Percentiles rank a stretch among this genome's conserved stretches.
Evolutionary conservation across 768 basidiomycete species (phyloP).

Genomic region (Terana coerulea): DNA sequence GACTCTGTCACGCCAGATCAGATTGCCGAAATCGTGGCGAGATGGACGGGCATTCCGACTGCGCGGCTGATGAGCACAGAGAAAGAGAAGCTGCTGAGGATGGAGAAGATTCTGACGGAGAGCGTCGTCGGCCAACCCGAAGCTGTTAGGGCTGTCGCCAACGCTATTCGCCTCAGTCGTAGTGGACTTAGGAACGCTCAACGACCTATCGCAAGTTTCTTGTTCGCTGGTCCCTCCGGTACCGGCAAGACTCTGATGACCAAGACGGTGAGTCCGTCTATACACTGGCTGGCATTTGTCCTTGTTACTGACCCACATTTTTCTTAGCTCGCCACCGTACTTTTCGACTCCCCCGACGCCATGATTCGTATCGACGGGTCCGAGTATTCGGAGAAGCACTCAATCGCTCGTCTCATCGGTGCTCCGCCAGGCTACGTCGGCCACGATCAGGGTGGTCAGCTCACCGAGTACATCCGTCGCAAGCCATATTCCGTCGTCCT

Average conservation of each 20-base stretch:
- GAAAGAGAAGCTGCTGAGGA: constrained; percentile 79
- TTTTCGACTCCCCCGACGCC: constrained; percentile 89
- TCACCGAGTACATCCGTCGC: constrained; percentile 90
- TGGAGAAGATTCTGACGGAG: constrained; percentile 79
- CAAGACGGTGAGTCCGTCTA: constrained; percentile 64
- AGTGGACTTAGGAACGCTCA: constrained; percentile 90
- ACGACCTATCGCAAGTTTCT: constrained; percentile 87
- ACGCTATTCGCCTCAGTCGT: constrained; percentile 88
- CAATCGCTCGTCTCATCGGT: constrained; percentile 66
- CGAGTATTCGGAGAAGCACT: constrained; percentile 86
- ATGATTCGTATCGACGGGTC: constrained; percentile 93
- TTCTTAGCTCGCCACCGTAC: constrained; percentile 72
- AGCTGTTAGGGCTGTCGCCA: constrained; percentile 89
- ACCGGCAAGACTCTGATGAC: constrained; percentile 89
- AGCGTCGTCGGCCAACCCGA: constrained; percentile 88
- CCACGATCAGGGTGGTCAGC: constrained; percentile 83
- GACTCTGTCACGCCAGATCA: constrained; percentile 83
- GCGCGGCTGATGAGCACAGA: constrained; percentile 84
- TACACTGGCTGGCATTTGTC: neutral
- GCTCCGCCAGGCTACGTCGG: constrained; percentile 91
- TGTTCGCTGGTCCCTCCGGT: constrained; percentile 90
- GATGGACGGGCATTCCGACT: constrained; percentile 93
- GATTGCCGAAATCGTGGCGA: constrained; percentile 90
- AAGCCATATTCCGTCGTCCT: constrained; percentile 87
- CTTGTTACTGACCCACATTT: constrained; percentile 11